Conservation (phyloP, 352 stramenopile species). For the Pythium diclinum region DNA sequence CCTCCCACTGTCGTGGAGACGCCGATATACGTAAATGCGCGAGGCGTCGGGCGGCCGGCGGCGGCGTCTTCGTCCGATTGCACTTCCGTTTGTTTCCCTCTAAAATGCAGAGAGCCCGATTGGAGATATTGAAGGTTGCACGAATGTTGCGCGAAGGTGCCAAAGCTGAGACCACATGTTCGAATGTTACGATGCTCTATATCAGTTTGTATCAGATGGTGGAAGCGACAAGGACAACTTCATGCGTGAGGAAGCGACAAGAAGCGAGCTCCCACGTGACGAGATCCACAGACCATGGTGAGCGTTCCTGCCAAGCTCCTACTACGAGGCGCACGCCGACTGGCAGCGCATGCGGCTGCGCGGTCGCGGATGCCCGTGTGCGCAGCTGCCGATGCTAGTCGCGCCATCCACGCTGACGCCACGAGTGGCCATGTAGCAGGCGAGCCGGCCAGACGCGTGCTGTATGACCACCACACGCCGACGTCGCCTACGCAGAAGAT, state of each 20-base stretch:
- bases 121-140: background rate
- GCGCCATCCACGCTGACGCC: conserved; percentile 8
- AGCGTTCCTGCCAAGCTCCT: background rate
- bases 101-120: background rate
- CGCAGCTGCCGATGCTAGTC: background rate
- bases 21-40: background rate
- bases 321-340: conserved; percentile 8
- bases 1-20: background rate
- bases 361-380: background rate
- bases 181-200: conserved; percentile 1
- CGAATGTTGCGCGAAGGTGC: conserved; percentile 21
- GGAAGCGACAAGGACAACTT: conserved; percentile 13
- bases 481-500: conserved; percentile 87
- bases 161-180: conserved; percentile 1
- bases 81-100: conserved; percentile 3
- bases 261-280: too few species aligned
- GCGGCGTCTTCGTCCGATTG: background rate
- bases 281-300: background rate
- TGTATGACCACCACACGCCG: conserved; percentile 72
- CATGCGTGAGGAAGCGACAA: background rate
- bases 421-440: conserved; percentile 34
- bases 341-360: background rate
- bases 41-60: too few species aligned
- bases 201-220: conserved; percentile 18
- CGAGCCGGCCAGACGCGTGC: conserved; percentile 43